A percentile compares a stretch with the other conserved stretches of the same genome.
Conservation (phyloP, 2,329 filamentous ascomycete species). For the Colletotrichum karsti region DNA sequence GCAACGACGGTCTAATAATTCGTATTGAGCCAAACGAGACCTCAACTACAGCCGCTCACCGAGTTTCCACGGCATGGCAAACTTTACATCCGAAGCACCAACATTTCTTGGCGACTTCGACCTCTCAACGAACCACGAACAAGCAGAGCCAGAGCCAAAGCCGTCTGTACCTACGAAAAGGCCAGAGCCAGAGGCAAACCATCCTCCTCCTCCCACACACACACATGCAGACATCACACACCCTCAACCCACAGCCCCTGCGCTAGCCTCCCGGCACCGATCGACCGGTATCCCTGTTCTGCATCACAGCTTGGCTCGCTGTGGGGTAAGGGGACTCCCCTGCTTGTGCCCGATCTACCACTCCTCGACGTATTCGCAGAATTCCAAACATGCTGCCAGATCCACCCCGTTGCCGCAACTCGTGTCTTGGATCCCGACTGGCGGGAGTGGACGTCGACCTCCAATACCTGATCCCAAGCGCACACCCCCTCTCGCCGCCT, state of each 20-base stretch:
- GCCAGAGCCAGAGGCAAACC: neutral
- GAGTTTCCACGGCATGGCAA: neutral
- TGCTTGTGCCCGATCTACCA: slow-evolving; percentile 17
- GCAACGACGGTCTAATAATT: neutral
- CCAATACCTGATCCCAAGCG: neutral
- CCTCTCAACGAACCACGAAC: neutral
- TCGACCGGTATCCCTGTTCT: slow-evolving; percentile 23
- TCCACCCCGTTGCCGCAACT: slow-evolving; percentile 26
- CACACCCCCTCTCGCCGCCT: neutral
- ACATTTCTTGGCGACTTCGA: slow-evolving; percentile 11
- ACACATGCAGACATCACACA: neutral
- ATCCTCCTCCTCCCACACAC: neutral
- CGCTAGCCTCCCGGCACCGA: slow-evolving; percentile 20
- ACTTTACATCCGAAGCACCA: slow-evolving; percentile 16
- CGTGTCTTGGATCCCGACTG: slow-evolving; percentile 21
- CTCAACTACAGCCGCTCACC: neutral
- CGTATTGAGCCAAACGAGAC: slow-evolving; percentile 1
- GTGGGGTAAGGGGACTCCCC: slow-evolving; percentile 24
- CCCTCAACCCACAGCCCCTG: slow-evolving; percentile 10
- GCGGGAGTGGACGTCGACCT: neutral
- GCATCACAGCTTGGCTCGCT: slow-evolving; percentile 13
- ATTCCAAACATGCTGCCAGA: slow-evolving; percentile 25
- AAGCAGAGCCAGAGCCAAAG: neutral
- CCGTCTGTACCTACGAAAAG: no score
- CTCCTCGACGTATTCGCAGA: slow-evolving; percentile 14